phyloP scores from a whole-genome alignment of 108 stramenopile species.

The Nitzschia sp. region DNA sequence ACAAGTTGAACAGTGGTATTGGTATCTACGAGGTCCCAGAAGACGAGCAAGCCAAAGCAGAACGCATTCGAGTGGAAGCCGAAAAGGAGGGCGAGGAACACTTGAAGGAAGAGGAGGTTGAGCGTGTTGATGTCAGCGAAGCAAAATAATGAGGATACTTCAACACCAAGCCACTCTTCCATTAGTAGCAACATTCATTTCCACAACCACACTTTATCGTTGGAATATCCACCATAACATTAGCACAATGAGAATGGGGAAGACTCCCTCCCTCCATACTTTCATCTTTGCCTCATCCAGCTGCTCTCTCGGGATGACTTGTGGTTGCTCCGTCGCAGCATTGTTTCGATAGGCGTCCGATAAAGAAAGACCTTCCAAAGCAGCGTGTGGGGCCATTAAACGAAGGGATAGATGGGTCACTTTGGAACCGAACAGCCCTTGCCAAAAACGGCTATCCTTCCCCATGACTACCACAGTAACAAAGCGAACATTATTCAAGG shows the following conservation, averaged over 20 bases:
- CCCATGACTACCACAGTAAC: slow-evolving; percentile 45
- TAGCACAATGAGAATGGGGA: neutral
- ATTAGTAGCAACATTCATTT: too few relatives aligned
- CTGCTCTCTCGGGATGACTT: neutral
- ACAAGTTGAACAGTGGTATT: slow-evolving; percentile 11
- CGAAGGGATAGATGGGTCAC: slow-evolving; percentile 59
- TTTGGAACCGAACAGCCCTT: slow-evolving; percentile 60
- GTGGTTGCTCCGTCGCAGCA: neutral
- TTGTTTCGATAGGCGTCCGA: neutral
- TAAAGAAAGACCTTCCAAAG: neutral
- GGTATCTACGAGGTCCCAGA: slow-evolving; percentile 8
- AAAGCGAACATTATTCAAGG: slow-evolving; percentile 10
- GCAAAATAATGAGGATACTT: too few relatives aligned
- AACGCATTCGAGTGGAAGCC: slow-evolving; percentile 1
- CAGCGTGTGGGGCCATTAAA: slow-evolving; percentile 21
- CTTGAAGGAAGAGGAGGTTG: slow-evolving; percentile 8
- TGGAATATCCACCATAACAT: neutral
- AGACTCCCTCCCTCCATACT: neutral
- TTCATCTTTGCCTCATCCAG: neutral
- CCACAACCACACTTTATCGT: neutral
- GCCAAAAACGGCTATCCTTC: slow-evolving; percentile 61
- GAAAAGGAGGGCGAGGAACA: slow-evolving; percentile 12
- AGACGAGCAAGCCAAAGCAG: slow-evolving; percentile 9
- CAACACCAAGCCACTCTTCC: too few relatives aligned
- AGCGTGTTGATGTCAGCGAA: neutral